Conservation (phyloP, 441 rosid species). For the Adansonia madagascariensis region DNA sequence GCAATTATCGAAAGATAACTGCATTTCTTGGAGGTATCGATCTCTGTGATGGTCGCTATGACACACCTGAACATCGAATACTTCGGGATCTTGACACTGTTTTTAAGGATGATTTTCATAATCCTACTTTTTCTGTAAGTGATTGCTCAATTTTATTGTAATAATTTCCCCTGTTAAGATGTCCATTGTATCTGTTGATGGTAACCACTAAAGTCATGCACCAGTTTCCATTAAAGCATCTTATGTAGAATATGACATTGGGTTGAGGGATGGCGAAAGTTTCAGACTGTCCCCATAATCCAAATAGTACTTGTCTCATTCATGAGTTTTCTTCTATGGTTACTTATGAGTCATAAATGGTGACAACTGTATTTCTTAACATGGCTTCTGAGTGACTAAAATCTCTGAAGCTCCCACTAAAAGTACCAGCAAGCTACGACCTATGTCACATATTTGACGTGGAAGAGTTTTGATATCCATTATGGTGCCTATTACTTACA, state of each 20-base stretch:
- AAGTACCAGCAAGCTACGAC: not conserved
- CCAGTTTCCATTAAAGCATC: slow-evolving; percentile 4
- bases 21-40: slow-evolving; percentile 94
- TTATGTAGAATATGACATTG: not conserved
- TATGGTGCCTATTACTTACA: not conserved
- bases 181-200: slow-evolving; percentile 1
- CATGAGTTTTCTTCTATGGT: not conserved
- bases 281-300: not conserved
- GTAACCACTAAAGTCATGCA: not conserved
- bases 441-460: not conserved
- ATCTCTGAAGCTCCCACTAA: not conserved
- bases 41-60: slow-evolving; percentile 93
- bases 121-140: slow-evolving; percentile 88
- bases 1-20: slow-evolving; percentile 75
- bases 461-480: not conserved
- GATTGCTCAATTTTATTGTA: slow-evolving; percentile 14
- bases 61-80: slow-evolving; percentile 85
- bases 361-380: not conserved
- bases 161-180: not conserved
- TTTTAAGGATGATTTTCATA: slow-evolving; percentile 80
- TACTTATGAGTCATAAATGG: not conserved
- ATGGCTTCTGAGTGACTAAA: not conserved
- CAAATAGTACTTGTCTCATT: not conserved
- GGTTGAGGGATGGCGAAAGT: not conserved
- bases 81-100: slow-evolving; percentile 68